Evolutionary conservation across 2,329 filamentous ascomycete genomes (phyloP).

Genomic region (Xylaria sp.): DNA sequence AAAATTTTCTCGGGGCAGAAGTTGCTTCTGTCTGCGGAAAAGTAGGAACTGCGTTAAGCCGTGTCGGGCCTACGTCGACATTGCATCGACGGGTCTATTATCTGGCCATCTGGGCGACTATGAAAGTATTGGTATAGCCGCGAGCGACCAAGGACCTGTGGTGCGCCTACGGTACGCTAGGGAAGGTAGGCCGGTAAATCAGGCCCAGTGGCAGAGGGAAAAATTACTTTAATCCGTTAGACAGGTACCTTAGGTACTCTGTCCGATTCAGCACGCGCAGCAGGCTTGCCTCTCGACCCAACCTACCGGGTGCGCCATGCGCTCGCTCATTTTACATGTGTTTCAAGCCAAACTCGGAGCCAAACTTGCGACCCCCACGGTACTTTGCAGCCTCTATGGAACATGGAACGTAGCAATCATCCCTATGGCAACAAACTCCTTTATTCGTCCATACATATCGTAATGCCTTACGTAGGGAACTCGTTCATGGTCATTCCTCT

Average conservation of each 20-base stretch:
- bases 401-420: neutral
- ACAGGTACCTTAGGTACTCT: neutral
- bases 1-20: too few species aligned
- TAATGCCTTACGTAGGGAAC: neutral
- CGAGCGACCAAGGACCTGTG: too few species aligned
- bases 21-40: too few species aligned
- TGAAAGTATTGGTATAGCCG: too few species aligned
- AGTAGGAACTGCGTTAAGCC: too few species aligned
- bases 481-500: neutral
- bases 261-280: neutral
- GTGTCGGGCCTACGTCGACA: too few species aligned
- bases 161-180: neutral
- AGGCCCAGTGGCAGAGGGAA: neutral
- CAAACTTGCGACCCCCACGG: neutral
- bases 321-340: constrained; percentile 11
- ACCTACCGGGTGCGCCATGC: constrained; percentile 8
- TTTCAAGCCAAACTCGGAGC: constrained; percentile 6
- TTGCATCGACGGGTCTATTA: too few species aligned
- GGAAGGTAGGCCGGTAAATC: neutral
- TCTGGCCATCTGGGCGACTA: too few species aligned
- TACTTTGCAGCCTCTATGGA: neutral
- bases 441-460: neutral
- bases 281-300: constrained; percentile 7
- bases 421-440: constrained; percentile 7
- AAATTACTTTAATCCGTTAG: neutral